Base-by-base conservation (phyloP, 176 grass and related monocot species). In the Carex cristatella region DNA sequence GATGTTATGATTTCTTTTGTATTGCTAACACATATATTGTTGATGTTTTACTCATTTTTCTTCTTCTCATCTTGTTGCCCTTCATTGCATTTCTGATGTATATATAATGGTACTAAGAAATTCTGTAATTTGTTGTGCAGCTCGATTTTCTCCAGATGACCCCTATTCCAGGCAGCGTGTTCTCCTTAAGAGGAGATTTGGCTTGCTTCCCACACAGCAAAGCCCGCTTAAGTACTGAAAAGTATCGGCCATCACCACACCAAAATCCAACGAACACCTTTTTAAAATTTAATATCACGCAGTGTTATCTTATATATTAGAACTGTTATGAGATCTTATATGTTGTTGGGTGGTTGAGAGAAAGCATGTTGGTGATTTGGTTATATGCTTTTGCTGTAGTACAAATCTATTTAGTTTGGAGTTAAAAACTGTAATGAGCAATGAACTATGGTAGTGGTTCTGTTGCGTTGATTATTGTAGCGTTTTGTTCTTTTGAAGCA, bases 61-160 rank as follows among this genome's bases (percentile, higher is more conserved):
- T 63, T 55, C 3, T 70, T 69, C 32, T 42, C 42, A 2, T 27
- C 0, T 27, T 74, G 44, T 74, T 74, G 44, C 10, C 19, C 19
- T 13, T 49, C 8, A 53, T 74, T 51, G 48, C 11, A 76, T 31
- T 53, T 76, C 44, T 76, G 12, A 32, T 44, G 2, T 44, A 71
- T 31, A 2, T 51, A 27, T 27, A 19, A 46, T 28, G 9, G 5
- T 80, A 61, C 27, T 42, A 16, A 11, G 16, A 66, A 65, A 2
- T 61, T 53, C 57, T 69, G 0, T 80, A 64, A 9, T 57, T 64
- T 87, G 48, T 76, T 59, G 28, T 89, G 80, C 89, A 98, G 95
- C 95, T 92, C 92, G 91, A 58, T 98, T 95, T 86, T 98, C 95
- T 56, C 93, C 93, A 4, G 95, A 95, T 68, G 95, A 98, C 80